These are phyloP conservation scores for Sphaceloma murrayae DNA, from an alignment of 2,329 filamentous ascomycete species.

Conservation along the genomic window DNA sequence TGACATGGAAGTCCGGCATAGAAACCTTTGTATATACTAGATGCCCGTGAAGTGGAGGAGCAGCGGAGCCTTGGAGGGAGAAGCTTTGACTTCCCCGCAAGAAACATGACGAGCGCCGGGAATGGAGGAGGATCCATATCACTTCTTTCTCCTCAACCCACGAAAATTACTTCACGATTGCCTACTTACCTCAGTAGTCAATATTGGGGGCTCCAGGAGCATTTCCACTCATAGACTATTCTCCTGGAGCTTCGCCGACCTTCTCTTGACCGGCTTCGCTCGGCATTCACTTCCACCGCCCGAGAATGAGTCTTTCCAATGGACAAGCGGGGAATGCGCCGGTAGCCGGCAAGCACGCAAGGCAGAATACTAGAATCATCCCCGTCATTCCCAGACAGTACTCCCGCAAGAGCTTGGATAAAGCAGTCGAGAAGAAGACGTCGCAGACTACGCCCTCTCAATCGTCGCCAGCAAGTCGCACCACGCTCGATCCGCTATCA, in stretches of 20 bases:
- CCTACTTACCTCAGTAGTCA: background rate
- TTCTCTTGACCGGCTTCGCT: background rate
- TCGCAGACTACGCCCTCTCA: background rate
- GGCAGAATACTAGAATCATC: constrained; percentile 13
- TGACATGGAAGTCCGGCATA: too few relatives aligned
- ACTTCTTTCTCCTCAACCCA: too few relatives aligned
- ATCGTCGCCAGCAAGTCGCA: background rate
- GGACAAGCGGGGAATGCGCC: constrained; percentile 15
- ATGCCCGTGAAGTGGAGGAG: too few relatives aligned
- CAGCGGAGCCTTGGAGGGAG: too few relatives aligned
- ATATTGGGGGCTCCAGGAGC: constrained; percentile 15
- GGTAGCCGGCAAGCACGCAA: constrained; percentile 6
- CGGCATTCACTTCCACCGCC: background rate
- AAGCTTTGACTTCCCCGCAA: too few relatives aligned
- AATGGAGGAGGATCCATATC: background rate
- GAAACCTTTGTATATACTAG: too few relatives aligned
- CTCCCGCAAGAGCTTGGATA: constrained; percentile 3
- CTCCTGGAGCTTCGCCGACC: constrained; percentile 15
- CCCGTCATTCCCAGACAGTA: constrained; percentile 12
- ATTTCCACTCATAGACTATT: background rate
- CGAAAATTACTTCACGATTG: background rate
- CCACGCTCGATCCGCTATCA: background rate
- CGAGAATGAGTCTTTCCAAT: constrained; percentile 10
- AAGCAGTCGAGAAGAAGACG: background rate
- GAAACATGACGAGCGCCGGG: too few relatives aligned